phyloP scores from a whole-genome alignment of 2,329 filamentous ascomycete species.

The Spiromastix sp. region DNA sequence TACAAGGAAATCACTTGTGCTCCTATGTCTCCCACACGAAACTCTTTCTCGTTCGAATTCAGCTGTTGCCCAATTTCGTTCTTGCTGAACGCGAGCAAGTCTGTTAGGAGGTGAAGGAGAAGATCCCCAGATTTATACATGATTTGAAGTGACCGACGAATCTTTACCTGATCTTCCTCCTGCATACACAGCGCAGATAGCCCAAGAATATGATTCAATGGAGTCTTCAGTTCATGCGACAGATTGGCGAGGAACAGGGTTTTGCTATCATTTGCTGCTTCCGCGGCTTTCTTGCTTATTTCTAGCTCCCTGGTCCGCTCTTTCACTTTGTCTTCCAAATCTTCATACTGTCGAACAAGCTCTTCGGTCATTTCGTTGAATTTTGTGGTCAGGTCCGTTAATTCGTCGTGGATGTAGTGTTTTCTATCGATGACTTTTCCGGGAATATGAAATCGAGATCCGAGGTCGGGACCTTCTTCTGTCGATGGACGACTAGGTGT shows the following conservation, averaged over 20 bases:
- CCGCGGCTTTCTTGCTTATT: conserved; percentile 80
- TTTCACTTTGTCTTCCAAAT: conserved; percentile 72
- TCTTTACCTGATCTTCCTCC: conserved; percentile 65
- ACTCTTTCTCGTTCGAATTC: conserved; percentile 65
- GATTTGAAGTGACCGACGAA: conserved; percentile 75
- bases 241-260: conserved; percentile 96
- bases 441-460: conserved; percentile 62
- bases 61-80: conserved; percentile 56
- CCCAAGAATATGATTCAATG: conserved; percentile 81
- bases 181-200: conserved; percentile 93
- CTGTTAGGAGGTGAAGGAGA: conserved; percentile 74
- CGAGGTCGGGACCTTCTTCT: too few species aligned
- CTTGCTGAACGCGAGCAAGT: conserved; percentile 86
- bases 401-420: conserved; percentile 70
- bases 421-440: conserved; percentile 67
- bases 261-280: conserved; percentile 93
- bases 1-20: conserved; percentile 79
- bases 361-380: conserved; percentile 96
- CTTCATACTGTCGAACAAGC: conserved; percentile 73
- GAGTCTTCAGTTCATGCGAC: conserved; percentile 71
- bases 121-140: conserved; percentile 84
- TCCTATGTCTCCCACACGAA: conserved; percentile 70
- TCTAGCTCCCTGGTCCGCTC: conserved; percentile 77
- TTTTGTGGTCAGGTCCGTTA: conserved; percentile 69
- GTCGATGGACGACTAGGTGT: too few species aligned